Evolutionary conservation across 2,329 filamentous ascomycete species (phyloP).

Genomic region (Claviceps arundinis): DNA sequence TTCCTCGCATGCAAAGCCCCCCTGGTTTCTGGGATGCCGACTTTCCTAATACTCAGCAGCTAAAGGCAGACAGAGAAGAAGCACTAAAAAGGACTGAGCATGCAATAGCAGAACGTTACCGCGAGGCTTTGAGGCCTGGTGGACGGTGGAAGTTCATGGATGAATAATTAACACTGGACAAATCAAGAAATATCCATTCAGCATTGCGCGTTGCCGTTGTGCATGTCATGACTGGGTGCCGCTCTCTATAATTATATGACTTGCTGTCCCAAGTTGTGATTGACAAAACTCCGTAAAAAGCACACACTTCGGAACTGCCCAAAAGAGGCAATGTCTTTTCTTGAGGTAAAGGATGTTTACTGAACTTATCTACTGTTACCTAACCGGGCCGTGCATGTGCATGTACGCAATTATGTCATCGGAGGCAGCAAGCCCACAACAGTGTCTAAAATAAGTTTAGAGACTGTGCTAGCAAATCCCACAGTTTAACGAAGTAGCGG

Average conservation of each 20-base stretch:
- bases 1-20: conserved; percentile 57
- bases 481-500: neutral
- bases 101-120: conserved; percentile 58
- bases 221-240: neutral
- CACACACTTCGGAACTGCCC: no score
- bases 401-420: neutral
- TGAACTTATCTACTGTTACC: neutral
- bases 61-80: conserved; percentile 49
- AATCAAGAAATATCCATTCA: neutral
- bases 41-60: conserved; percentile 79
- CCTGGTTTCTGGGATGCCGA: conserved; percentile 86
- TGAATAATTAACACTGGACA: conserved; percentile 36
- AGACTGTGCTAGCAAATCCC: neutral
- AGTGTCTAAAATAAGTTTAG: neutral
- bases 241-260: neutral
- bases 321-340: no score
- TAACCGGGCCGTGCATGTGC: neutral
- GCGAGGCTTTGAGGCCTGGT: conserved; percentile 65
- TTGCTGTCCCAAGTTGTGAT: neutral
- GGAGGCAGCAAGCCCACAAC: neutral
- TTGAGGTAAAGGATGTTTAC: no score
- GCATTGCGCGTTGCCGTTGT: neutral
- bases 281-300: no score
- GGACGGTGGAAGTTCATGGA: conserved; percentile 75
- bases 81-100: conserved; percentile 50